These are phyloP conservation scores for Candida yuanshanica DNA, from an alignment of 805 yeast species.

Conservation along the genomic window DNA sequence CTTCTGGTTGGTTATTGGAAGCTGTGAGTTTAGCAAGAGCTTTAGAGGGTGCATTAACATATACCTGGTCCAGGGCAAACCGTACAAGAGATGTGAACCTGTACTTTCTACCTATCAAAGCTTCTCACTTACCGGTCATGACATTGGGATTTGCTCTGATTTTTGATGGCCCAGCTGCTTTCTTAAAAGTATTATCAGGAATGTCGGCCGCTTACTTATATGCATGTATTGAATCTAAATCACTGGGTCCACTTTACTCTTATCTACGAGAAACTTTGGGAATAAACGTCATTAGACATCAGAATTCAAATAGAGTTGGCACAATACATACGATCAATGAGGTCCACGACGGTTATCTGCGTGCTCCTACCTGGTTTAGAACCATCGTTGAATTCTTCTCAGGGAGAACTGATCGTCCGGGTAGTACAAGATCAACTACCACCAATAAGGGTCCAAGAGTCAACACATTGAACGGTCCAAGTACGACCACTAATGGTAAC, in stretches of 20 bases:
- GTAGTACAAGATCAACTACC: background rate
- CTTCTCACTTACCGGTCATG: constrained; percentile 50
- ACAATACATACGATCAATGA: constrained; percentile 26
- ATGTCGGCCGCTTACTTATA: constrained; percentile 51
- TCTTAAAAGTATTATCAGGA: constrained; percentile 42
- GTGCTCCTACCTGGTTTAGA: constrained; percentile 47
- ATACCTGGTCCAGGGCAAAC: constrained; percentile 53
- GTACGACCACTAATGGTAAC: background rate
- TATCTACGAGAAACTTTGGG: constrained; percentile 19
- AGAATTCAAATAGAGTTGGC: constrained; percentile 26
- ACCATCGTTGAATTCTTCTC: constrained; percentile 20
- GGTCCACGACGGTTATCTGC: constrained; percentile 47
- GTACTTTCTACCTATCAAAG: constrained; percentile 51
- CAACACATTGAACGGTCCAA: constrained; percentile 10
- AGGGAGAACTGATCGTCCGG: constrained; percentile 9
- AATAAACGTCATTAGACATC: constrained; percentile 15
- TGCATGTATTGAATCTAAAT: constrained; percentile 53
- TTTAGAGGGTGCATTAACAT: constrained; percentile 48
- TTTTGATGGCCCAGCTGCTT: constrained; percentile 34
- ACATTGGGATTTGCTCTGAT: constrained; percentile 38
- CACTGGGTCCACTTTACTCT: constrained; percentile 38
- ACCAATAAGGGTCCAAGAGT: constrained; percentile 1
- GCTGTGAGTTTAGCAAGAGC: constrained; percentile 28
- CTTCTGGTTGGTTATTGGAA: constrained; percentile 27
- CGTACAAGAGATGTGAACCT: constrained; percentile 47